A percentile compares a stretch with the other conserved stretches of the same genome.
Evolutionary conservation across 441 rosid genomes (phyloP).

Genomic region (Croton setiger): DNA sequence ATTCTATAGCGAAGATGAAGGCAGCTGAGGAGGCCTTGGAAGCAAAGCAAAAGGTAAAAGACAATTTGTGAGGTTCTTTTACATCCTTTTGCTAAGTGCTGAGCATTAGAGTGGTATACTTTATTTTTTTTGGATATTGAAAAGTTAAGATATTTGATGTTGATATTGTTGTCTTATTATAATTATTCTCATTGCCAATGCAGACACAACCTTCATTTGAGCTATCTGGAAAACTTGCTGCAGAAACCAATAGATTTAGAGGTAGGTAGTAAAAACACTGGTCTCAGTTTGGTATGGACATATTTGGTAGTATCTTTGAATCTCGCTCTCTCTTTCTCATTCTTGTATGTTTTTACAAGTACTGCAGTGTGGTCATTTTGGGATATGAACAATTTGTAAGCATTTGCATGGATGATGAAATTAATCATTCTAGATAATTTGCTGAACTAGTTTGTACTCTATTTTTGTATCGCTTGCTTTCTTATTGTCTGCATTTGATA

Average conservation of each 20-base stretch:
- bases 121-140: conserved; percentile 5
- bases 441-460: neutral
- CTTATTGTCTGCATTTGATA: neutral
- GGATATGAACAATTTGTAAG: neutral
- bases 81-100: conserved; percentile 3
- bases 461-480: conserved; percentile 2
- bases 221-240: conserved; percentile 96
- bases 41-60: conserved; percentile 66
- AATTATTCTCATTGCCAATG: conserved; percentile 22
- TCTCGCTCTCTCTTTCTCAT: neutral
- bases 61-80: conserved; percentile 2
- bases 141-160: conserved; percentile 16
- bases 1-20: conserved; percentile 77
- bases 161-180: conserved; percentile 11
- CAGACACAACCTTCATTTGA: conserved; percentile 92
- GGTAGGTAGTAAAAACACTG: conserved; percentile 41
- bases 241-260: conserved; percentile 85
- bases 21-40: conserved; percentile 87
- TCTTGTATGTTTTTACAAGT: neutral
- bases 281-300: conserved; percentile 1
- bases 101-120: neutral
- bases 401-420: conserved; percentile 1
- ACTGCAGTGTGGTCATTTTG: neutral
- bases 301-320: neutral
- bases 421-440: neutral